phyloP scores from a whole-genome alignment of 2,329 filamentous ascomycete species.

The Neonectria coccinea region DNA sequence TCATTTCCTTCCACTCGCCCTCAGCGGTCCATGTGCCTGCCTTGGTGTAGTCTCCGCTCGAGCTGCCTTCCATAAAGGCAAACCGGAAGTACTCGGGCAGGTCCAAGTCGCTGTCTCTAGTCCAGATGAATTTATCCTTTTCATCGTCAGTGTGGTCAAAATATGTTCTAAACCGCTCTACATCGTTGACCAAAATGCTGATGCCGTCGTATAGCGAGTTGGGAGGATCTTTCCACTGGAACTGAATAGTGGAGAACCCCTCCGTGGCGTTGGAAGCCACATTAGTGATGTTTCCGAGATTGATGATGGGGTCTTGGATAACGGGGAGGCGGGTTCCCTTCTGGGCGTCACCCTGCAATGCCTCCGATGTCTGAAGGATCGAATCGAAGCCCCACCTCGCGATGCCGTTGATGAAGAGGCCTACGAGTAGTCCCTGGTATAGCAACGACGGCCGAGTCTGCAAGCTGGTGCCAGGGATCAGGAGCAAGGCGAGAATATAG shows the following conservation, averaged over 20 bases:
- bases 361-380: conserved; percentile 83
- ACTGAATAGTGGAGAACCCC: conserved; percentile 73
- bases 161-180: conserved; percentile 82
- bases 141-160: conserved; percentile 66
- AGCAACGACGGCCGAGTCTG: conserved; percentile 86
- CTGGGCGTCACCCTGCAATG: conserved; percentile 76
- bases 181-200: conserved; percentile 85
- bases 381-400: conserved; percentile 94
- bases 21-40: conserved; percentile 76
- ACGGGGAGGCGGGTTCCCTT: conserved; percentile 71
- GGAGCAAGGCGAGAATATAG: conserved; percentile 87
- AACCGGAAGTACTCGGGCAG: conserved; percentile 82
- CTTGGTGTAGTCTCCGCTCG: conserved; percentile 77
- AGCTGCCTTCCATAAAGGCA: conserved; percentile 75
- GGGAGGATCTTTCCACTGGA: conserved; percentile 62
- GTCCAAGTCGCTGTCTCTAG: conserved; percentile 57
- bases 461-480: conserved; percentile 88
- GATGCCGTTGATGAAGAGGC: conserved; percentile 90
- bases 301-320: conserved; percentile 61
- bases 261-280: conserved; percentile 38
- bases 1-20: conserved; percentile 75
- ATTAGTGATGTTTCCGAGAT: conserved; percentile 50
- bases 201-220: conserved; percentile 75
- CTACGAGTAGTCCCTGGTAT: conserved; percentile 90
- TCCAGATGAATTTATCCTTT: conserved; percentile 68